phyloP scores from a whole-genome alignment of 192 early-diverging fungal genomes.

The Spizellomyces punctatus region DNA sequence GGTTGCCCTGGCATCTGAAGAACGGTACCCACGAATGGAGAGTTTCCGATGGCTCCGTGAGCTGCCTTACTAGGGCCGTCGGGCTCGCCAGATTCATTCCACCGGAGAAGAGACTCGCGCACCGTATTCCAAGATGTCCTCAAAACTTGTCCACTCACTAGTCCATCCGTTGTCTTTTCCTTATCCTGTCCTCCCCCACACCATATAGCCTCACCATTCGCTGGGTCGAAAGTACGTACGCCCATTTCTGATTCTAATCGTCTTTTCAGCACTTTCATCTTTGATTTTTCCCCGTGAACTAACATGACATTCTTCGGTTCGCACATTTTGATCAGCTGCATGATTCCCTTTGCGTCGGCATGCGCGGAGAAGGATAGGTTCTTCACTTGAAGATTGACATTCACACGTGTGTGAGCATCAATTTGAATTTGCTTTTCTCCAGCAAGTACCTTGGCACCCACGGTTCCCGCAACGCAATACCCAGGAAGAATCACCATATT shows the following conservation, averaged over 20 bases:
- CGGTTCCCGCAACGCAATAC: slow-evolving; percentile 95
- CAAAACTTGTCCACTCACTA: too few species aligned
- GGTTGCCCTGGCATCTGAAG: too few species aligned
- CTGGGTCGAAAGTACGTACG: slow-evolving; percentile 82
- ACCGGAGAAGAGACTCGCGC: too few species aligned
- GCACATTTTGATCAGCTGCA: slow-evolving; percentile 91
- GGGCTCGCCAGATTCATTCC: too few species aligned
- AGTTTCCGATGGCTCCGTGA: too few species aligned
- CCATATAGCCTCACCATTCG: slow-evolving; percentile 69
- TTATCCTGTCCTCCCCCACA: too few species aligned
- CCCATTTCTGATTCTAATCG: slow-evolving; percentile 83
- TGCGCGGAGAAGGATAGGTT: slow-evolving; percentile 97
- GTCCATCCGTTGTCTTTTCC: too few species aligned
- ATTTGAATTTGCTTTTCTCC: slow-evolving; percentile 86
- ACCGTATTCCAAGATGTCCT: too few species aligned
- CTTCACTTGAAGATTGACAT: slow-evolving; percentile 89
- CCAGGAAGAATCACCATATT: slow-evolving; percentile 99
- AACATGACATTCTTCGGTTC: slow-evolving; percentile 84
- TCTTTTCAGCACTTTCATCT: slow-evolving; percentile 83
- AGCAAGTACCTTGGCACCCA: slow-evolving; percentile 89
- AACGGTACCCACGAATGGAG: too few species aligned
- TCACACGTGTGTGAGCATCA: slow-evolving; percentile 66
- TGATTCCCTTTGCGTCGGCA: slow-evolving; percentile 96
- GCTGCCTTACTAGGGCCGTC: too few species aligned
- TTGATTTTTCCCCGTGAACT: slow-evolving; percentile 91